Evolutionary conservation across 2,329 filamentous ascomycete genomes (phyloP), one percentile per base, ranked within the genome.

Genomic region (Lomentospora prolificans): DNA sequence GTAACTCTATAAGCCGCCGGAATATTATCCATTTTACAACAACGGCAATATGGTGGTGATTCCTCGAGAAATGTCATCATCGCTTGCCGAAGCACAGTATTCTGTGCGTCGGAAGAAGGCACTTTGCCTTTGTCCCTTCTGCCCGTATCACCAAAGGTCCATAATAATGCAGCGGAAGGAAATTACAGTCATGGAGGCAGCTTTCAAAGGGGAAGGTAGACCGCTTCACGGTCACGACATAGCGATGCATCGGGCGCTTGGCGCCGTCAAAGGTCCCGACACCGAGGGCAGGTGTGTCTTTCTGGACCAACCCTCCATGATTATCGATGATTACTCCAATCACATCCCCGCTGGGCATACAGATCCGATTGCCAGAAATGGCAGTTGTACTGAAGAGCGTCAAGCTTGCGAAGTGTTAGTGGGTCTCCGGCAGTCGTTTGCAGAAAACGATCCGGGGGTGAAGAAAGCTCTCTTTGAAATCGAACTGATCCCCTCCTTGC

Each of bases 1-100:
- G 44, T 48, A 48, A 48, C 44, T 48, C 44, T 48, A 48, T 48
- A 48, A 48, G 44, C 6, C 17, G 44, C 44, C 44, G 44, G 44
- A 48, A 48, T 48, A 48, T 48, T 48, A 48, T 48, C 6, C 12
- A 17, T 48, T 25, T 22, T 48, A 14, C 22, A 19, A 19, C 19
- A 25, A 25, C 3, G 44, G 44, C 22, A 22, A 48, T 22, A 48
- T 48, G 44, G 24, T 48, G 44, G 44, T 22, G 17, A 10, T 22
- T 22, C 14, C 17, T 19, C 22, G 17, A 22, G 6, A 17, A 22
- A 48, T 48, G 44, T 48, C 44, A 48, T 48, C 44, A 48, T 48
- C 44, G 22, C 44, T 22, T 48, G 44, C 44, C 44, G 44, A 48
- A 25, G 24, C 17, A 19, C 12, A 48, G 44, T 10, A 48, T 48